Evolutionary conservation across 208 protist genomes (phyloP).

Genomic region (Acanthamoeba culbertsoni): DNA sequence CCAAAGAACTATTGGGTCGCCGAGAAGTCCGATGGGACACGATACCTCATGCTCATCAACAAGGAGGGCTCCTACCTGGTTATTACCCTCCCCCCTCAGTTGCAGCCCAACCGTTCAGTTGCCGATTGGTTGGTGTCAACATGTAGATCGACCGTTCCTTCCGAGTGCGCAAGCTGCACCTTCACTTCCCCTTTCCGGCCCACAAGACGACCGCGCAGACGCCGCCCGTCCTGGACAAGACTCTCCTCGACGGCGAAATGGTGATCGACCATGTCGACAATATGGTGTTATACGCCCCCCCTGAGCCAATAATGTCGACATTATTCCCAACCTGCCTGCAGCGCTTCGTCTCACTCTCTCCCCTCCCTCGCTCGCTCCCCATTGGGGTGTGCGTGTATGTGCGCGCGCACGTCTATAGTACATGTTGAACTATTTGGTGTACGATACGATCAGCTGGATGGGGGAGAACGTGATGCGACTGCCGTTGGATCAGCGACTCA

Average conservation of each 20-base stretch:
- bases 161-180: not conserved
- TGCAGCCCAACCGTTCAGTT: not conserved
- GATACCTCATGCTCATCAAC: constrained; percentile 60
- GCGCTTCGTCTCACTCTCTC: not conserved
- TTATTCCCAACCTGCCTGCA: too few species aligned
- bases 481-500: constrained; percentile 39
- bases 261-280: constrained; percentile 46
- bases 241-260: constrained; percentile 68
- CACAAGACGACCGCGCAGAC: not conserved
- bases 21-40: constrained; percentile 73
- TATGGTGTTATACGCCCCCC: too few species aligned
- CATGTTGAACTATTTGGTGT: constrained; percentile 36
- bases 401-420: not conserved
- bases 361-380: too few species aligned
- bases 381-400: not conserved
- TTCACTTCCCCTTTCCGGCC: constrained; percentile 31
- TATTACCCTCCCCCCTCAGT: not conserved
- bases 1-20: constrained; percentile 14
- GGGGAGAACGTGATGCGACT: not conserved
- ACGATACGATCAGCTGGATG: constrained; percentile 24
- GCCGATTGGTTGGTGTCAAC: too few species aligned
- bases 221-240: constrained; percentile 2
- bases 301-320: too few species aligned
- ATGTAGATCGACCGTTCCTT: constrained; percentile 50
- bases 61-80: not conserved